Conservation (phyloP, 2,329 filamentous ascomycete species). For the Colletotrichum gigasporum region DNA sequence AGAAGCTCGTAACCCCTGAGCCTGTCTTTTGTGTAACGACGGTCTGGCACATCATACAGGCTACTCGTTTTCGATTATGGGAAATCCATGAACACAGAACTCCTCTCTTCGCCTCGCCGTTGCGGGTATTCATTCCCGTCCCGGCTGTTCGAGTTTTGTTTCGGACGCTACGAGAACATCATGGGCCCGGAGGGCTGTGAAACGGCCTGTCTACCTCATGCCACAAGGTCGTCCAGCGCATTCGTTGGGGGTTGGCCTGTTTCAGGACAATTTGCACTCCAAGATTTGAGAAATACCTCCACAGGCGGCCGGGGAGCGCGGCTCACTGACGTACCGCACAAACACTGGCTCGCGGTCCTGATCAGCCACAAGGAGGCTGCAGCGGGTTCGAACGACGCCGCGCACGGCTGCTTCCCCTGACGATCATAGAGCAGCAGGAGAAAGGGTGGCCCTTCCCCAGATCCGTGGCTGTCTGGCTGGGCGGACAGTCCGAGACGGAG, state of each 20-base stretch:
- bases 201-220: neutral
- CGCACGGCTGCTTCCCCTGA: conserved; percentile 12
- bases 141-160: conserved; percentile 26
- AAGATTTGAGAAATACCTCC: neutral
- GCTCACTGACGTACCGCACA: neutral
- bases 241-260: neutral
- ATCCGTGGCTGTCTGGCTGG: neutral
- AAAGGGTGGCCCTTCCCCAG: neutral
- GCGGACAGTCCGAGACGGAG: neutral
- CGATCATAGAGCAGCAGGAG: neutral
- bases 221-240: neutral
- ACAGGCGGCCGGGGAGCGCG: neutral
- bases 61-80: neutral
- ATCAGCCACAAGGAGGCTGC: neutral
- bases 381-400: neutral
- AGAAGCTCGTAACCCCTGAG: conserved; percentile 11
- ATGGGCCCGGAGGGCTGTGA: conserved; percentile 4
- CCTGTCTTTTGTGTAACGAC: conserved; percentile 20
- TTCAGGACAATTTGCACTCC: neutral
- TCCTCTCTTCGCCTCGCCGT: neutral
- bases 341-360: neutral
- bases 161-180: conserved; percentile 15
- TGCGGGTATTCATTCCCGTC: neutral
- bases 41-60: conserved; percentile 19
- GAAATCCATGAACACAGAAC: conserved; percentile 7